Evolutionary conservation across 805 yeast species (phyloP), one percentile per base, ranked within the genome.

Genomic region (Metschnikowia lochheadii): DNA sequence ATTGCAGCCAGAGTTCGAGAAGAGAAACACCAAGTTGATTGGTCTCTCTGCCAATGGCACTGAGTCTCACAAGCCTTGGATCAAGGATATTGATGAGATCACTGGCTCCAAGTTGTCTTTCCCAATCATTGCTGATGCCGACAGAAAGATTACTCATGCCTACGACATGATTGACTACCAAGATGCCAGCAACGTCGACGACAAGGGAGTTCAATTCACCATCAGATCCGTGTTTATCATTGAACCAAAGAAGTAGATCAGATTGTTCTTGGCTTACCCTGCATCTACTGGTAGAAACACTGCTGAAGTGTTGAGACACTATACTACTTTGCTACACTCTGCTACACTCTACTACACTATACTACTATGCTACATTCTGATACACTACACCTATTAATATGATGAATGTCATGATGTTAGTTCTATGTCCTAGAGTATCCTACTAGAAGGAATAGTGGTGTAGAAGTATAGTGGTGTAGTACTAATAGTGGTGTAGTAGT

Each of bases 241-340:
- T 68, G 97, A 90, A 72, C 97, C 97, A 59, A 67, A 75, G 60
- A 91, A 90, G 81, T 89, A 86, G 73, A 83, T 91, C 65, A 84
- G 97, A 75, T 78, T 89, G 65, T 83, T 85, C 58, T 71, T 91
- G 76, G 81, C 92, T 20, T 90, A 90, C 78, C 97, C 97, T 51
- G 94, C 97, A 53, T 85, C 96, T 42, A 84, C 88, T 54, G 97
- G 97, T 68, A 87, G 97, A 80, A 90, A 91, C 83, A 81, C 96
- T 55, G 81, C 87, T 51, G 97, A 90, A 78, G 92, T 90, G 35
- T 78, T 91, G 70, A 86, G 97, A 75, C n/a, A n/a, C n/a, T n/a
- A n/a, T n/a, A n/a, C n/a, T n/a, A n/a, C n/a, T n/a, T n/a, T n/a
- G n/a, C n/a, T n/a, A n/a, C n/a, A n/a, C n/a, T n/a, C n/a, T n/a